A percentile compares a stretch with the other conserved stretches of the same genome.
These are phyloP conservation scores for Schwanniomyces sp. DNA, from an alignment of 805 yeast genomes.

Conservation along the genomic window DNA sequence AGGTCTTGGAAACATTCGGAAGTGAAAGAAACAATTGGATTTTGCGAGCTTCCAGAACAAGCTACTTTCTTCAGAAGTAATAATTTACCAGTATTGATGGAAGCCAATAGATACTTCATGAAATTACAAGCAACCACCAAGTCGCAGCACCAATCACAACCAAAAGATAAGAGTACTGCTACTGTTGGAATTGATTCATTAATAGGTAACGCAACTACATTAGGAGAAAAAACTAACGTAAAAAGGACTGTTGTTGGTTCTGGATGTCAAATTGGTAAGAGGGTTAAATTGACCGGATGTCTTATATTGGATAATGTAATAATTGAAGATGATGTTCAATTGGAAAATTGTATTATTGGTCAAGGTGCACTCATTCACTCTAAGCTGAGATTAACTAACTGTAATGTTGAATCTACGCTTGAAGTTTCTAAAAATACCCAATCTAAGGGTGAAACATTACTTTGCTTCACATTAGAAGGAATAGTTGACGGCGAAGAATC, in stretches of 20 bases:
- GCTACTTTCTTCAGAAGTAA: slow-evolving; percentile 75
- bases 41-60: slow-evolving; percentile 68
- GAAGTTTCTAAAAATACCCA: slow-evolving; percentile 57
- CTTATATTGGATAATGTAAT: slow-evolving; percentile 69
- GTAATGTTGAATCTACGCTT: slow-evolving; percentile 83
- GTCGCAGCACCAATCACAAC: slow-evolving; percentile 21
- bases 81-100: slow-evolving; percentile 79
- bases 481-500: slow-evolving; percentile 33
- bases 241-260: slow-evolving; percentile 82
- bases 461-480: slow-evolving; percentile 43
- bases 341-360: slow-evolving; percentile 91
- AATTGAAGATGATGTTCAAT: slow-evolving; percentile 73
- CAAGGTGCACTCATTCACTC: slow-evolving; percentile 58
- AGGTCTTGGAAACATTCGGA: slow-evolving; percentile 84
- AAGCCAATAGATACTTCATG: slow-evolving; percentile 80
- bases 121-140: slow-evolving; percentile 54
- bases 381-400: slow-evolving; percentile 69
- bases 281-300: slow-evolving; percentile 87
- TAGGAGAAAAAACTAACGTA: slow-evolving; percentile 84
- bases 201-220: slow-evolving; percentile 62
- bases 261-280: slow-evolving; percentile 74
- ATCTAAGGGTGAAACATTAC: slow-evolving; percentile 60
- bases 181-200: slow-evolving; percentile 85
- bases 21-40: slow-evolving; percentile 59
- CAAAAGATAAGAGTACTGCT: slow-evolving; percentile 58